Evolutionary conservation across 139 green algal genomes (phyloP).

Genomic region (Chlorella sp.): DNA sequence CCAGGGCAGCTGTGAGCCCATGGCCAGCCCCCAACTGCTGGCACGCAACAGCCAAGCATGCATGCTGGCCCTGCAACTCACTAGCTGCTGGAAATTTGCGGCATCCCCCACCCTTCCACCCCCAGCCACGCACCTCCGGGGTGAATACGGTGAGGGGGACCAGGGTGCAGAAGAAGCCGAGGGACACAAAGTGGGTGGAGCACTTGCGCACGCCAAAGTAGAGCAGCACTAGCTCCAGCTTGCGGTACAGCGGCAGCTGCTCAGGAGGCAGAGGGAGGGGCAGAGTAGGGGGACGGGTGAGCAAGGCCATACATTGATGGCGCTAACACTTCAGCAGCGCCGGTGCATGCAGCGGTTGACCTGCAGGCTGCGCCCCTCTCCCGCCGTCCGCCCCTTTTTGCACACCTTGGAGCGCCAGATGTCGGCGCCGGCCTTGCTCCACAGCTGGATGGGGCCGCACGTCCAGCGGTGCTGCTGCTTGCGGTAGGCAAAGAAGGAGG

Average conservation of each 20-base stretch:
- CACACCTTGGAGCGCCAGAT: slow-evolving; percentile 72
- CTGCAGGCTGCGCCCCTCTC: too few species aligned
- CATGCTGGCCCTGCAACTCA: too few species aligned
- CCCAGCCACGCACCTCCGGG: slow-evolving; percentile 51
- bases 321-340: too few species aligned
- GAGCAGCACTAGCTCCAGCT: slow-evolving; percentile 79
- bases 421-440: slow-evolving; percentile 56
- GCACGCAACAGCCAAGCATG: too few species aligned
- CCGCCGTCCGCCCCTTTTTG: too few species aligned
- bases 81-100: not conserved
- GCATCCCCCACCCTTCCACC: not conserved
- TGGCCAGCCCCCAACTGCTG: too few species aligned
- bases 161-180: slow-evolving; percentile 88
- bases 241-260: slow-evolving; percentile 39
- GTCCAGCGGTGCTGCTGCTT: slow-evolving; percentile 99
- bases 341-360: too few species aligned
- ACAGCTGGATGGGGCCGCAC: slow-evolving; percentile 86
- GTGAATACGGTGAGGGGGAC: slow-evolving; percentile 76
- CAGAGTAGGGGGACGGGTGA: not conserved
- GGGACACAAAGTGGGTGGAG: slow-evolving; percentile 79
- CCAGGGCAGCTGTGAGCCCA: too few species aligned
- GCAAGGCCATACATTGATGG: too few species aligned
- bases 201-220: slow-evolving; percentile 88
- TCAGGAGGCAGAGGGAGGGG: not conserved
- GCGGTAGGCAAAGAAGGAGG: slow-evolving; percentile 91